Evolutionary conservation across 2,329 filamentous ascomycete genomes (phyloP).

Genomic region (Xylaria sp.): DNA sequence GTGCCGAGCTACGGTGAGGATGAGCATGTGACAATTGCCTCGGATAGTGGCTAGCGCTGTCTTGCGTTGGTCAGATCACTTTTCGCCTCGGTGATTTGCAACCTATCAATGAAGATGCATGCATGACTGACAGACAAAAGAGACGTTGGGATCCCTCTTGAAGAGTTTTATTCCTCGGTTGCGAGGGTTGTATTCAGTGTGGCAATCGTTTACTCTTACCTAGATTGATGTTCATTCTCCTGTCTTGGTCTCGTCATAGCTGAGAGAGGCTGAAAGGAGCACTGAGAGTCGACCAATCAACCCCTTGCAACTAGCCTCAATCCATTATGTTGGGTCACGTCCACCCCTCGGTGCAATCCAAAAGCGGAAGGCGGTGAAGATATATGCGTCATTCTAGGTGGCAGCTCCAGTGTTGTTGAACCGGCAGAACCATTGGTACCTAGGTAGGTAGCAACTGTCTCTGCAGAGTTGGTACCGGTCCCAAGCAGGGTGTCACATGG

Average conservation of each 20-base stretch:
- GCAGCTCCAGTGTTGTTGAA: background rate
- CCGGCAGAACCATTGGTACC: constrained; percentile 21
- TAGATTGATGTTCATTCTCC: background rate
- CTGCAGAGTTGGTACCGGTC: too few relatives aligned
- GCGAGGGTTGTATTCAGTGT: background rate
- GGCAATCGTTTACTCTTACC: background rate
- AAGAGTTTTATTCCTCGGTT: constrained; percentile 4
- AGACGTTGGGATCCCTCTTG: background rate
- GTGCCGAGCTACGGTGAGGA: background rate
- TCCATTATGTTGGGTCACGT: constrained; percentile 17
- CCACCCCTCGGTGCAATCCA: background rate
- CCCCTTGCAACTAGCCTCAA: background rate
- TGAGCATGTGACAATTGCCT: constrained; percentile 9
- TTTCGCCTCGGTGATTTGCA: constrained; percentile 5
- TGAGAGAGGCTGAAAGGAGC: background rate
- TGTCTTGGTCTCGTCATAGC: background rate
- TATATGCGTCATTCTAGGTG: constrained; percentile 26
- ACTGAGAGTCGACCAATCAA: constrained; percentile 5
- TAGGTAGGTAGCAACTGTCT: background rate
- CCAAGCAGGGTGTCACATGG: constrained; percentile 28
- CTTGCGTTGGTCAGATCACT: background rate
- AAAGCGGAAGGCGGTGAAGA: constrained; percentile 24
- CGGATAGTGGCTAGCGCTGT: background rate
- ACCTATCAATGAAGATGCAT: background rate
- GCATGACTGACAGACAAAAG: background rate